Percentiles rank a stretch among this genome's conserved stretches.
Conservation (phyloP, 495 filamentous ascomycete species). For the Melanomma pulvis-pyrius region DNA sequence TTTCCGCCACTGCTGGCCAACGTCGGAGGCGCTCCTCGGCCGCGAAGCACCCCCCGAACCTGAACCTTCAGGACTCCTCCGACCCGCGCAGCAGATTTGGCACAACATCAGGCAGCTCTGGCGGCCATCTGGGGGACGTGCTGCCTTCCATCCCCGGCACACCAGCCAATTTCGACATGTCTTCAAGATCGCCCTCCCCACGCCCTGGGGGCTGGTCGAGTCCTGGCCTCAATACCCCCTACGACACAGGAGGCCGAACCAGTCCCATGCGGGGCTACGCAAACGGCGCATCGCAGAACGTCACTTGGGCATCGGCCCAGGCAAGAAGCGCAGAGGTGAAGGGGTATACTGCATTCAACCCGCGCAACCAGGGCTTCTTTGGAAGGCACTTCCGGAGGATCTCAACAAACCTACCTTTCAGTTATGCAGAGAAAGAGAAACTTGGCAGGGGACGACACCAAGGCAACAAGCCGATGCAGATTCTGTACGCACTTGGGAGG, state of each 20-base stretch:
- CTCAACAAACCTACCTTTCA: conserved; percentile 71
- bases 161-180: conserved; percentile 58
- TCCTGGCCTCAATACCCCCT: conserved; percentile 70
- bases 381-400: conserved; percentile 74
- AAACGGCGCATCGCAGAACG: conserved; percentile 55
- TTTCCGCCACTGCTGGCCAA: conserved; percentile 33
- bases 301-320: conserved; percentile 80
- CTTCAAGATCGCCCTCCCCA: conserved; percentile 83
- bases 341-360: conserved; percentile 79
- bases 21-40: conserved; percentile 41
- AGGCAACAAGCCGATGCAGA: conserved; percentile 40
- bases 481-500: conserved; percentile 45
- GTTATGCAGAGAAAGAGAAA: conserved; percentile 79
- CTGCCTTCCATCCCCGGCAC: conserved; percentile 41
- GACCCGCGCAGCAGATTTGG: conserved; percentile 22
- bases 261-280: conserved; percentile 58
- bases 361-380: conserved; percentile 79
- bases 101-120: conserved; percentile 24
- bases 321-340: conserved; percentile 75
- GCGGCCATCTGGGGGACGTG: conserved; percentile 16
- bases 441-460: conserved; percentile 53
- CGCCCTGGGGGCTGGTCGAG: conserved; percentile 83
- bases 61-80: conserved; percentile 28
- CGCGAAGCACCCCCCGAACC: conserved; percentile 32
- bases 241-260: conserved; percentile 64